A percentile compares a stretch with the other conserved stretches of the same genome.
Evolutionary conservation across 306 rosid species (phyloP).

Genomic region (Dryas octopetala): DNA sequence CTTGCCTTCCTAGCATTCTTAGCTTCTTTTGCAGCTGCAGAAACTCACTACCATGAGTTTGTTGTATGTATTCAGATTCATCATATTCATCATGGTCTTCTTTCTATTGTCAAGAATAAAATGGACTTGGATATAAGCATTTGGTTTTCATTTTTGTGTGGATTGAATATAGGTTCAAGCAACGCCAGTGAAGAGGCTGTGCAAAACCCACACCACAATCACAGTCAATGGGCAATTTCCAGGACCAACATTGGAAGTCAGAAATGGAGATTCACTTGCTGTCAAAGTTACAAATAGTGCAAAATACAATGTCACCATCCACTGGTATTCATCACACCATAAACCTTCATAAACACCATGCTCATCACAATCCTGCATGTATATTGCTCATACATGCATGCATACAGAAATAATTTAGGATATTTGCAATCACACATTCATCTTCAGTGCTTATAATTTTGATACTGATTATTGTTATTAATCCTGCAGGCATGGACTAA

Average conservation of each 20-base stretch:
- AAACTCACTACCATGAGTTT: conserved; percentile 72
- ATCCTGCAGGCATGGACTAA: conserved; percentile 76
- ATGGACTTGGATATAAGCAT: conserved; percentile 3
- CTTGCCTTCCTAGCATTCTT: conserved; percentile 40
- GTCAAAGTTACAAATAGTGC: conserved; percentile 63
- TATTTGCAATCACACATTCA: not conserved
- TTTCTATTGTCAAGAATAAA: not conserved
- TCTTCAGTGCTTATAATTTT: conserved; percentile 11
- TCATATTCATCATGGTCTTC: conserved; percentile 9
- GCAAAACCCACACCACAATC: conserved; percentile 60
- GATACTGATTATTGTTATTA: conserved; percentile 14
- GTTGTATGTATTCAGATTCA: conserved; percentile 51
- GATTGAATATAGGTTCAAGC: conserved; percentile 46
- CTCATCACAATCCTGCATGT: too few relatives aligned
- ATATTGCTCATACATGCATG: too few relatives aligned
- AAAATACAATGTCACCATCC: conserved; percentile 66
- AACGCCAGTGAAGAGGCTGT: conserved; percentile 75
- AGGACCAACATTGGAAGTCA: conserved; percentile 59
- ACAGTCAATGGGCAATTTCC: conserved; percentile 87
- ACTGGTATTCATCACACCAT: conserved; percentile 48
- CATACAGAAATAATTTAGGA: too few relatives aligned
- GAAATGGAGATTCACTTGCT: conserved; percentile 76
- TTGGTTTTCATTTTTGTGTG: conserved; percentile 8
- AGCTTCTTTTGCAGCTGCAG: conserved; percentile 42
- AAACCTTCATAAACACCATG: not conserved